phyloP scores from a whole-genome alignment of 2,329 filamentous ascomycete species.

The Colletotrichum gloeosporioides region DNA sequence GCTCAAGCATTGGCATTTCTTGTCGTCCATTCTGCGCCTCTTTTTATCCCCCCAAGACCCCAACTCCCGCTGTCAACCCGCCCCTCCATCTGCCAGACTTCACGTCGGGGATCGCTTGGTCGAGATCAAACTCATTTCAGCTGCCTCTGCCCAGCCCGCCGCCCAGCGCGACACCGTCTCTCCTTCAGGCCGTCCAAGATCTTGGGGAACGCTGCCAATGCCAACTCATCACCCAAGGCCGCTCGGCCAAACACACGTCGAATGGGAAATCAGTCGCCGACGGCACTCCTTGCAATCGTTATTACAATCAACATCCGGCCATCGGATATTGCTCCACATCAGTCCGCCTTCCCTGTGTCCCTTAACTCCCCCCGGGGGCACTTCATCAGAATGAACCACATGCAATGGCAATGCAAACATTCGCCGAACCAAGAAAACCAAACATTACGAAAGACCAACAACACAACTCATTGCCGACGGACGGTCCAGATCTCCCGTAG shows the following conservation, averaged over 20 bases:
- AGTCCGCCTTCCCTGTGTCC: not conserved
- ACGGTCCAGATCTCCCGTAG: not conserved
- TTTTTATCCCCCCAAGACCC: not conserved
- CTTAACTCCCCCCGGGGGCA: not conserved
- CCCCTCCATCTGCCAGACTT: not conserved
- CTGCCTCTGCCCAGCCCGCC: slow-evolving; percentile 6
- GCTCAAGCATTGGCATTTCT: slow-evolving; percentile 15
- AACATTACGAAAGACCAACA: not conserved
- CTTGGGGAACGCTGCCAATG: not conserved
- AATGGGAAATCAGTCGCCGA: not conserved
- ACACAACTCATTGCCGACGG: not conserved
- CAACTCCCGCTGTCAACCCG: not conserved
- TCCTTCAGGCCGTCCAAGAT: slow-evolving; percentile 1
- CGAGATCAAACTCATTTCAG: not conserved
- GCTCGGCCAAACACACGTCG: not conserved
- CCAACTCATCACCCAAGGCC: not conserved
- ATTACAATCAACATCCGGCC: slow-evolving; percentile 7
- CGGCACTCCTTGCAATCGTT: not conserved
- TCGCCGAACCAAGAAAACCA: not conserved
- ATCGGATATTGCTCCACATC: not conserved
- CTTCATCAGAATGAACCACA: slow-evolving; percentile 7
- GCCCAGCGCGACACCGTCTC: slow-evolving; percentile 6
- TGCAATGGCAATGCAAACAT: not conserved
- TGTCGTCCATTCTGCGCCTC: slow-evolving; percentile 12
- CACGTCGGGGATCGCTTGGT: not conserved